Base-by-base conservation (phyloP, 805 yeast genomes). In the Ogataea kodamae region DNA sequence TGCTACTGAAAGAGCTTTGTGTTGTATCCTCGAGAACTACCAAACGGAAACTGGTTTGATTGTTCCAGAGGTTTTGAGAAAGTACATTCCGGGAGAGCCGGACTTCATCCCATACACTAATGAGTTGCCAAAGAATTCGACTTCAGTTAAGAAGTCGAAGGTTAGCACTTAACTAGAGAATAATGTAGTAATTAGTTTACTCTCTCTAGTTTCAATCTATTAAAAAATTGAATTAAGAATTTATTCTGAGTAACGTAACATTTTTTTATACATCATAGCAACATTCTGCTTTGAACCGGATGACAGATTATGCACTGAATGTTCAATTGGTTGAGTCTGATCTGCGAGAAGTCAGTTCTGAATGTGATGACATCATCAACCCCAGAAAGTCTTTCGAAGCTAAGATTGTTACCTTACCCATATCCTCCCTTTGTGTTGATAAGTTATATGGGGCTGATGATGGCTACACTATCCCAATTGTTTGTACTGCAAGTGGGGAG, bases 1-100 rank as follows among this genome's bases (percentile, higher is more conserved):
- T 64, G 98, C 98, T 37, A 92, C 98, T 42, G 94, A 92, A 75
- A 86, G 98, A 70, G 96, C 98, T 11, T 70, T 92, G 57, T 92
- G 98, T 71, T 92, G 98, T 74, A 72, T 92, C 48, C 72, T 92
- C 61, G 98, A 92, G 70, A 92, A 92, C 72, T 92, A 92, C 70
- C 98, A 92, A 73, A 92, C 90, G 40, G 96, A 85, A 59, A 96
- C 88, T 43, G 97, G 98, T 57, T 72, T 90, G 55, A 77, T 77
- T 37, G 76, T 92, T 44, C 98, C 98, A 43, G 95, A 89, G 67
- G 97, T 89, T 24, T 76, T 92, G 63, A 83, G 97, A 73, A 86
- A 77, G 64, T 92, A 82, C 72, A 86, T 92, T 55, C 98, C 98
- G 38, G 98, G 98, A 49, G 95, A 88, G 67, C 98, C 98, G 20